Evolutionary conservation across 2,329 filamentous ascomycete species (phyloP).

Genomic region (Alternaria alternata): DNA sequence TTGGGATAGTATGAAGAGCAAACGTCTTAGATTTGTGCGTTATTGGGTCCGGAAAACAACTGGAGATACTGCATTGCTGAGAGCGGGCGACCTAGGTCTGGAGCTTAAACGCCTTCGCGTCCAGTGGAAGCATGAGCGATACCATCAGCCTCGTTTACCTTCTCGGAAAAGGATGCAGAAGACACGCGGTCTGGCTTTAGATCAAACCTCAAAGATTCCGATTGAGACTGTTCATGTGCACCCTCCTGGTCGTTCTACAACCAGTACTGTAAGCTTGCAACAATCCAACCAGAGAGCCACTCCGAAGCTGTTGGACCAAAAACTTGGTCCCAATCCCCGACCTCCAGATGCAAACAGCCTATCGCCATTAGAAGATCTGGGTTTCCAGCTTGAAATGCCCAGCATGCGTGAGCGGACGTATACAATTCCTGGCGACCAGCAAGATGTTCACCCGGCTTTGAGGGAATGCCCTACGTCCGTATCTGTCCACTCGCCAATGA

Average conservation of each 20-base stretch:
- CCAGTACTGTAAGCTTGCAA: neutral
- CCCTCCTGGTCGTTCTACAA: neutral
- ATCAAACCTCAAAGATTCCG: neutral
- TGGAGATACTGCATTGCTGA: constrained; percentile 16
- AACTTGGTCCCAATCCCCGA: constrained; percentile 20
- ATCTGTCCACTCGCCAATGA: neutral
- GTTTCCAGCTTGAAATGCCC: constrained; percentile 10
- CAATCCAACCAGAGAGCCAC: neutral
- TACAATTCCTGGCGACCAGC: neutral
- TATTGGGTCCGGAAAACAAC: constrained; percentile 33
- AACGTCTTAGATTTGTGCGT: constrained; percentile 32
- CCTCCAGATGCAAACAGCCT: neutral
- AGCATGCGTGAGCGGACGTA: neutral
- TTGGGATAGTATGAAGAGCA: constrained; percentile 24
- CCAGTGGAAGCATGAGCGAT: constrained; percentile 16
- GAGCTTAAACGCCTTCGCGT: constrained; percentile 25
- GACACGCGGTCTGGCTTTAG: neutral
- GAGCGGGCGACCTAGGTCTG: constrained; percentile 34
- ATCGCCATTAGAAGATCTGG: constrained; percentile 6
- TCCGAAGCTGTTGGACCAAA: neutral
- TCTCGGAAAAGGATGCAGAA: neutral
- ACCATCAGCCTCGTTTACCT: neutral
- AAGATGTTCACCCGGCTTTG: constrained; percentile 3
- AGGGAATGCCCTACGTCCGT: neutral
- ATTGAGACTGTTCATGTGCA: neutral